phyloP scores from a whole-genome alignment of 306 rosid species.

The Hippophae rhamnoides region DNA sequence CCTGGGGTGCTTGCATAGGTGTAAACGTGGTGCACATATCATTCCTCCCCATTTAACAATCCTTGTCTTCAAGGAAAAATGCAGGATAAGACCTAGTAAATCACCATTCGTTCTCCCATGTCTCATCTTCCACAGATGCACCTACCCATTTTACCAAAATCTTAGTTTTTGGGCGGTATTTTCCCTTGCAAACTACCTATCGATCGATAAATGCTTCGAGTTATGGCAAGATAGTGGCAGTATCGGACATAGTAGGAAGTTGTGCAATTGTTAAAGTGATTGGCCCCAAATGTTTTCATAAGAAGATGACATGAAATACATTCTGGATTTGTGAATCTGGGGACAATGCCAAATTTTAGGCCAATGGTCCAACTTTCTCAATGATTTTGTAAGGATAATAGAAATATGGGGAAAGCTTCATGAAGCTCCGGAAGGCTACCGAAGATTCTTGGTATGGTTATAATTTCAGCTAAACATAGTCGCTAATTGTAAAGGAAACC shows the following conservation, averaged over 20 bases:
- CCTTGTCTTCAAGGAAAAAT: too few relatives aligned
- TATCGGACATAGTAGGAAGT: not conserved
- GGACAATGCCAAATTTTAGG: not conserved
- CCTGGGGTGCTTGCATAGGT: too few relatives aligned
- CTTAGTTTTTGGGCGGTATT: not conserved
- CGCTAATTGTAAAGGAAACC: not conserved
- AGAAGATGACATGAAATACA: not conserved
- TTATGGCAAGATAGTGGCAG: not conserved
- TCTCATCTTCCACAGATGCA: not conserved
- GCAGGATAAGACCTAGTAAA: too few relatives aligned
- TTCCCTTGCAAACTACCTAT: not conserved
- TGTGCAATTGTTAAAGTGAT: not conserved
- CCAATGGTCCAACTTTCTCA: not conserved
- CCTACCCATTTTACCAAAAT: not conserved
- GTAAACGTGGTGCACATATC: too few relatives aligned
- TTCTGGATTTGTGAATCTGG: not conserved
- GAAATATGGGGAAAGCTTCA: not conserved
- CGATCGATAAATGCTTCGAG: not conserved
- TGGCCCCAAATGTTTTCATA: not conserved
- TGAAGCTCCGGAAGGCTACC: not conserved
- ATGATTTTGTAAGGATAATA: not conserved
- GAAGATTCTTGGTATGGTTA: not conserved
- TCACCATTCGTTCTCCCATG: not conserved
- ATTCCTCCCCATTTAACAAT: too few relatives aligned
- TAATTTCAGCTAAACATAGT: not conserved